These are phyloP conservation scores for Neostapfia colusana DNA, from an alignment of 176 grass and related monocot species.

Conservation along the genomic window DNA sequence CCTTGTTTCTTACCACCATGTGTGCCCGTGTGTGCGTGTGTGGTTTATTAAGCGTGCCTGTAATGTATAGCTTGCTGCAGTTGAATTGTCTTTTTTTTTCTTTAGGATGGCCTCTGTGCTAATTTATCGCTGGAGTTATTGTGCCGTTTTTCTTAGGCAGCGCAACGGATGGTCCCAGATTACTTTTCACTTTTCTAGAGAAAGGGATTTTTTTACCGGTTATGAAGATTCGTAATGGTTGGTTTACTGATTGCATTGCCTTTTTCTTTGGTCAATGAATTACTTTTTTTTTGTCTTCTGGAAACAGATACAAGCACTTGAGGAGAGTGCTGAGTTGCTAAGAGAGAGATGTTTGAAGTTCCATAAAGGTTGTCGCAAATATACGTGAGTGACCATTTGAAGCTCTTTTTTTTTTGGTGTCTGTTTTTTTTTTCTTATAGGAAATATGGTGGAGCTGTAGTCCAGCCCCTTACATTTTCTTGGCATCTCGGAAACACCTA, in stretches of 20 bases:
- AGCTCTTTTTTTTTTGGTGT: background rate
- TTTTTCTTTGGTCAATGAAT: constrained; percentile 9
- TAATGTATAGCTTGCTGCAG: background rate
- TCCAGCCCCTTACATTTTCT: constrained; percentile 7
- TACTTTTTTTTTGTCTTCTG: constrained; percentile 8
- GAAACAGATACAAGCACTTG: constrained; percentile 92
- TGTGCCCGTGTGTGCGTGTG: background rate
- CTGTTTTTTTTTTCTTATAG: constrained; percentile 20
- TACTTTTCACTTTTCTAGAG: background rate
- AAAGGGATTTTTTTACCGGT: background rate
- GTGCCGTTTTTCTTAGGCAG: background rate
- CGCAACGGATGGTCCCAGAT: background rate
- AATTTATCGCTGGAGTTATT: background rate
- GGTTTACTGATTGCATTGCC: background rate
- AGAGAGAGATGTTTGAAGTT: constrained; percentile 96
- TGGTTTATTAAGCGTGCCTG: background rate
- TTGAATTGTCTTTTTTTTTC: constrained; percentile 6
- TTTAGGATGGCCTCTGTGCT: background rate
- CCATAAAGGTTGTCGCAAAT: constrained; percentile 96
- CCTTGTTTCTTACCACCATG: background rate
- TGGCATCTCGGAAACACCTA: background rate
- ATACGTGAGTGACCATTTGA: constrained; percentile 75
- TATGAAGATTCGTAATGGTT: background rate
- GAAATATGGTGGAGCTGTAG: constrained; percentile 16
- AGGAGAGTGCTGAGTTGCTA: constrained; percentile 81